Evolutionary conservation across 2,329 filamentous ascomycete species (phyloP).

Genomic region (Colletotrichum tropicicola): DNA sequence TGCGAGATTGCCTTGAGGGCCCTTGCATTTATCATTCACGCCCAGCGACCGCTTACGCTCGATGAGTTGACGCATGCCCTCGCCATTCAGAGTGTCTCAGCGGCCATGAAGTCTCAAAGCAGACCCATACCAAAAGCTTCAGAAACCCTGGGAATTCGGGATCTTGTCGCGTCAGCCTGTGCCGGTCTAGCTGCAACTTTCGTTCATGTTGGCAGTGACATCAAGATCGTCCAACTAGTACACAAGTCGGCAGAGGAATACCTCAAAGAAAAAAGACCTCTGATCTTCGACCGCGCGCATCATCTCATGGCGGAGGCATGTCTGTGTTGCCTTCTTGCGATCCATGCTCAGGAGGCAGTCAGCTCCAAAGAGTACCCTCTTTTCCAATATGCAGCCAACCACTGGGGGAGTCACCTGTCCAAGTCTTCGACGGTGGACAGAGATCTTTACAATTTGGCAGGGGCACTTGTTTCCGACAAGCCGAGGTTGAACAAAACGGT

Average conservation of each 20-base stretch:
- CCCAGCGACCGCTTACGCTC: not conserved
- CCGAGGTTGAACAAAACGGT: not conserved
- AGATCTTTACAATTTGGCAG: not conserved
- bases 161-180: not conserved
- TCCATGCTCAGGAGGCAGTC: no score
- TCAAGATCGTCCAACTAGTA: not conserved
- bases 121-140: not conserved
- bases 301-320: not conserved
- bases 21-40: not conserved
- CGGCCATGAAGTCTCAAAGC: not conserved
- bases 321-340: not conserved
- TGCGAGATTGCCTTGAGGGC: not conserved
- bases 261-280: not conserved
- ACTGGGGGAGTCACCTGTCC: not conserved
- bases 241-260: not conserved
- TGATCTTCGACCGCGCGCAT: not conserved
- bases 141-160: not conserved
- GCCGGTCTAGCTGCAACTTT: slow-evolving; percentile 8
- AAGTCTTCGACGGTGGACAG: not conserved
- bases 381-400: slow-evolving; percentile 2
- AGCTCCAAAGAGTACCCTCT: not conserved
- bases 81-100: not conserved
- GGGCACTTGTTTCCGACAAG: not conserved
- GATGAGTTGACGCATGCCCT: slow-evolving; percentile 13
- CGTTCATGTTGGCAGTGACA: not conserved